Conservation (phyloP, 176 grass and related monocot species). For the Elaeis guineensis region DNA sequence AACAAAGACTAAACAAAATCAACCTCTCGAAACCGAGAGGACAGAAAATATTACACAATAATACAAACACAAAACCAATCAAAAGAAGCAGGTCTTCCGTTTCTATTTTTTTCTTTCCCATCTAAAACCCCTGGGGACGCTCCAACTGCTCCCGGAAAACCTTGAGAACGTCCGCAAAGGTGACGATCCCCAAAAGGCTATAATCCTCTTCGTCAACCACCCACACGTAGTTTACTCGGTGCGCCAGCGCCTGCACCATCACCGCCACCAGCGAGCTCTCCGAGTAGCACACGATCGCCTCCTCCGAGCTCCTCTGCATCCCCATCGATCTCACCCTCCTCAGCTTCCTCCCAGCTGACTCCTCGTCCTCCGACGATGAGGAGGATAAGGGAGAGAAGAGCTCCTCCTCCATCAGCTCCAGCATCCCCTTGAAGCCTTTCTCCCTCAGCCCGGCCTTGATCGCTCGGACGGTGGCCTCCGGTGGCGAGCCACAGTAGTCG, state of each 20-base stretch:
- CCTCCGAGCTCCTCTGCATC: conserved; percentile 26
- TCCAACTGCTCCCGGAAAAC: conserved; percentile 60
- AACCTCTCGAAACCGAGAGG: too few species aligned
- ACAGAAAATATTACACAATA: too few species aligned
- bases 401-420: conserved; percentile 59
- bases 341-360: conserved; percentile 20
- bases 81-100: too few species aligned
- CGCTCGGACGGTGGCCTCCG: conserved; percentile 40
- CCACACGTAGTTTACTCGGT: conserved; percentile 65
- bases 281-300: conserved; percentile 53
- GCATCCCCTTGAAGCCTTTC: conserved; percentile 49
- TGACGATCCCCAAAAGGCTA: conserved; percentile 52
- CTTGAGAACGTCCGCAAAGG: conserved; percentile 56
- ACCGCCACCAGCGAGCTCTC: conserved; percentile 68
- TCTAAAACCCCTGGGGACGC: not conserved
- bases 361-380: conserved; percentile 50
- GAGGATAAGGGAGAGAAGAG: conserved; percentile 13
- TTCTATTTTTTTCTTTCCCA: too few species aligned
- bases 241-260: conserved; percentile 59
- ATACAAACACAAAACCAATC: too few species aligned
- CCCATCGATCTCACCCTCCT: conserved; percentile 27
- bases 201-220: conserved; percentile 49
- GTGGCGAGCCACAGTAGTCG: conserved; percentile 47
- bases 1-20: too few species aligned
- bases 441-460: conserved; percentile 48